These are phyloP conservation scores for Halophytophthora polymorphica DNA, from an alignment of 352 stramenopile genomes.

Conservation along the genomic window DNA sequence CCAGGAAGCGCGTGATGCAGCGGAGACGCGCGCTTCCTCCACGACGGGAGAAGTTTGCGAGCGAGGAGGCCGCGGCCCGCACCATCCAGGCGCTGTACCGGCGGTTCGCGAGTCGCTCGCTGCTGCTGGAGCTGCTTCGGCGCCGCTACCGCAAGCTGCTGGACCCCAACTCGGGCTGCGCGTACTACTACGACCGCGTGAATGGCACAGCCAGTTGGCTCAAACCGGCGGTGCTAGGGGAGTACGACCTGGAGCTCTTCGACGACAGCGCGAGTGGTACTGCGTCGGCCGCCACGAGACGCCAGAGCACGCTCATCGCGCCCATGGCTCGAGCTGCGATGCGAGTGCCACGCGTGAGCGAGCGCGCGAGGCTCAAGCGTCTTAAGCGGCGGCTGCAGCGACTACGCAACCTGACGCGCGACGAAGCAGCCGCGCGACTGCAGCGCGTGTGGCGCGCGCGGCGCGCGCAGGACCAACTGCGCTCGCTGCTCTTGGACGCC, in stretches of 20 bases:
- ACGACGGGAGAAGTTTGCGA: slow-evolving; percentile 33
- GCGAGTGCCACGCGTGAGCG: slow-evolving; percentile 33
- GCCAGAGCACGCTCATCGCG: slow-evolving; percentile 15
- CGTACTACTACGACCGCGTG: slow-evolving; percentile 73
- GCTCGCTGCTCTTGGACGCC: slow-evolving; percentile 35
- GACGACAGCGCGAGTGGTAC: slow-evolving; percentile 1
- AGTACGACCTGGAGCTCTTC: slow-evolving; percentile 49
- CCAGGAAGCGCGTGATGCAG: not conserved
- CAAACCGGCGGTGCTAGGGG: slow-evolving; percentile 52
- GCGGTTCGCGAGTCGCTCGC: slow-evolving; percentile 41
- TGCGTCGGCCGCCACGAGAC: slow-evolving; percentile 11
- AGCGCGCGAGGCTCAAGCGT: slow-evolving; percentile 55
- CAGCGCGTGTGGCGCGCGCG: slow-evolving; percentile 48
- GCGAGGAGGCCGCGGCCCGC: slow-evolving; percentile 34
- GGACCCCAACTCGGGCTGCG: slow-evolving; percentile 30
- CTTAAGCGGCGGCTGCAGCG: slow-evolving; percentile 61
- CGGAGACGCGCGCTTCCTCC: slow-evolving; percentile 9
- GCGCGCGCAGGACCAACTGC: slow-evolving; percentile 37
- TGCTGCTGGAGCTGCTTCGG: slow-evolving; percentile 35
- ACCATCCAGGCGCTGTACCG: slow-evolving; percentile 66
- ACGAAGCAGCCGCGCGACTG: slow-evolving; percentile 52
- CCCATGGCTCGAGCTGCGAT: slow-evolving; percentile 4
- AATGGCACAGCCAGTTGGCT: slow-evolving; percentile 49
- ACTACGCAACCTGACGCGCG: slow-evolving; percentile 46
- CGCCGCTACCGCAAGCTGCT: slow-evolving; percentile 61